Evolutionary conservation across 148 eudicot genomes (phyloP).

Genomic region (Vaccinium myrtillus): DNA sequence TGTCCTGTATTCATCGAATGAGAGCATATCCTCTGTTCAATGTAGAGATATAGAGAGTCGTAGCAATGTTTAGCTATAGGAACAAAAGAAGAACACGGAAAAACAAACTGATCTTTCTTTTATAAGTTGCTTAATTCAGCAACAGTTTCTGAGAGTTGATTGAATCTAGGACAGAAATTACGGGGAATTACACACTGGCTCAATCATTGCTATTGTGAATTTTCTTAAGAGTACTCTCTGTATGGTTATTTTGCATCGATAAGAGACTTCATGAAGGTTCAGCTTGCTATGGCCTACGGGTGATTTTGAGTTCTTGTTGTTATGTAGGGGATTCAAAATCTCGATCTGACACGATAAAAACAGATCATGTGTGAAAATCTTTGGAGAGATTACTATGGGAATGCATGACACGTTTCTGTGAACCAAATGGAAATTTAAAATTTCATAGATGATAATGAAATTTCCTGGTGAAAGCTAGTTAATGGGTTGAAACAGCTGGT

Average conservation of each 20-base stretch:
- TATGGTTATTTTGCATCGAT: too few relatives aligned
- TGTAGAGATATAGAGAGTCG: too few relatives aligned
- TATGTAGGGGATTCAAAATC: not conserved
- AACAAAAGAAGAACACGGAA: too few relatives aligned
- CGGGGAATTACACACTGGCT: not conserved
- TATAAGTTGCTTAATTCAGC: not conserved
- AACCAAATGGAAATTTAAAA: not conserved
- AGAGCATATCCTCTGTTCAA: too few relatives aligned
- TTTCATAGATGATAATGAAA: not conserved
- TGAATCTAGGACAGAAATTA: not conserved
- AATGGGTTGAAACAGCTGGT: too few relatives aligned
- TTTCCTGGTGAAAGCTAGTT: not conserved
- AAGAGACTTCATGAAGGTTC: not conserved
- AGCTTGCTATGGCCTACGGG: not conserved
- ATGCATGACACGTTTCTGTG: too few relatives aligned
- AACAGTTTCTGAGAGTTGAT: not conserved
- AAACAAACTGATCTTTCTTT: too few relatives aligned
- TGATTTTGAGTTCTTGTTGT: too few relatives aligned
- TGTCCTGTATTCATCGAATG: too few relatives aligned
- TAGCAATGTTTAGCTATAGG: too few relatives aligned
- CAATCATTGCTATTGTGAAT: not conserved
- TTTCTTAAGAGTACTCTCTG: not conserved
- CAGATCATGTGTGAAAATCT: not conserved
- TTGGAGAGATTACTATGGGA: not conserved
- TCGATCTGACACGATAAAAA: not conserved